Conservation (phyloP, 2,329 filamentous ascomycete species). For the Simplicillium sp. region DNA sequence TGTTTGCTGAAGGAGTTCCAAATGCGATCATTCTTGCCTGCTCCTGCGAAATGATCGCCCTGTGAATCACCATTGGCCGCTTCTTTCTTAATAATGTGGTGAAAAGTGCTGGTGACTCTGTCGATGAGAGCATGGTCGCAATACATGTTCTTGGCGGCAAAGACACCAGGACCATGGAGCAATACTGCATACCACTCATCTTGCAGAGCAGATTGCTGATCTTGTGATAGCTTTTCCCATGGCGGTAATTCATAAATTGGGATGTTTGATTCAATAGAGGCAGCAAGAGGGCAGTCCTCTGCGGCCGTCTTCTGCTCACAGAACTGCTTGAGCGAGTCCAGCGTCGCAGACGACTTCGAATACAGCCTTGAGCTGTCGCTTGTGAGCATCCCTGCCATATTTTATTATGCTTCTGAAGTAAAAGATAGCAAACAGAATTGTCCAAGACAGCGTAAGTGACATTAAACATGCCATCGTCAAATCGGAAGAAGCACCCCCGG, state of each 20-base stretch:
- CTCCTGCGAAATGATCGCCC: slow-evolving; percentile 52
- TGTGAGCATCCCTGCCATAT: too few relatives aligned
- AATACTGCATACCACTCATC: slow-evolving; percentile 53
- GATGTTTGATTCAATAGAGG: too few relatives aligned
- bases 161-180: slow-evolving; percentile 46
- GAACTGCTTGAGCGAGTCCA: too few relatives aligned
- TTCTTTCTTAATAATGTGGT: slow-evolving; percentile 37
- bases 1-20: slow-evolving; percentile 61
- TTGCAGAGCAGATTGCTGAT: slow-evolving; percentile 31
- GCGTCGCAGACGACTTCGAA: too few relatives aligned
- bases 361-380: too few relatives aligned
- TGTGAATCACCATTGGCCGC: slow-evolving; percentile 20
- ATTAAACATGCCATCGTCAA: too few relatives aligned
- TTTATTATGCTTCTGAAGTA: too few relatives aligned
- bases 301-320: too few relatives aligned
- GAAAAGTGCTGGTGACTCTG: slow-evolving; percentile 36
- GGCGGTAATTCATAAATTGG: not conserved
- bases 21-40: slow-evolving; percentile 48
- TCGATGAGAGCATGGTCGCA: slow-evolving; percentile 29
- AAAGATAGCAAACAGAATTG: too few relatives aligned
- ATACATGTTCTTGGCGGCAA: slow-evolving; percentile 46
- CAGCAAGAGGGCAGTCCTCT: too few relatives aligned
- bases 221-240: not conserved
- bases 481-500: too few relatives aligned
- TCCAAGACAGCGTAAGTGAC: too few relatives aligned